Base-by-base conservation (phyloP, 2,329 filamentous ascomycete species). In the Emmonsiellopsis sp. region DNA sequence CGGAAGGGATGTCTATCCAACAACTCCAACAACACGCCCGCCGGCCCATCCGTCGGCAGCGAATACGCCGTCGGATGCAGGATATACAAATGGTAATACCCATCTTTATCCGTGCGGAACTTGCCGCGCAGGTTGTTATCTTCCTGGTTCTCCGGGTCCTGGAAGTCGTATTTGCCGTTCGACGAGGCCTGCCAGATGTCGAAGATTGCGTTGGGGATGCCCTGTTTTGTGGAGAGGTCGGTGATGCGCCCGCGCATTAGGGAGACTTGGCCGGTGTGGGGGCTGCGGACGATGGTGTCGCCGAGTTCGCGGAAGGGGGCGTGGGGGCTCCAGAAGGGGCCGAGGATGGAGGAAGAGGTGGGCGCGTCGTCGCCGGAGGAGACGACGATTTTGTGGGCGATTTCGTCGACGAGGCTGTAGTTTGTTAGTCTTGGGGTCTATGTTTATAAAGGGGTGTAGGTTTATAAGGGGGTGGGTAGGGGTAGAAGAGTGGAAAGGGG, bases 181-280 rank as follows among this genome's bases (percentile, higher is more conserved):
- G 83, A 76, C 59, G 80, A 85, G 50, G 86, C 85, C 67, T 89
- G 84, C 86, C 86, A 89, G 74, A 89, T 85, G 66, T 89, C 86
- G 63, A 89, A 82, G 58, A 87, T 82, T 61, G 85, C 85, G 63
- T 77, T 75, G 52, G 77, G 78, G 62, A 89, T 83, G 57, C 82
- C 82, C 71, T 80, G 79, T 65, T 82, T 81, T 55, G 84, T 86
- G 58, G 80, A 74, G 60, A 84, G 74, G 64, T 87, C 83, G 48
- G 70, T 77, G 64, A 89, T 79, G 46, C 77, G 73, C 61, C 86
- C 86, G 75, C 88, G 84, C 82, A 89, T 86, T 61, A 78, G 76
- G 51, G 79, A 79, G 51, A 82, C 72, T 57, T 80, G 74, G 47
- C 83, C 85, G 49, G 81, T 73, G 53, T 81, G 76, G 56, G 76